phyloP scores from a whole-genome alignment of 768 basidiomycete genomes.

The Atractiella rhizophila region DNA sequence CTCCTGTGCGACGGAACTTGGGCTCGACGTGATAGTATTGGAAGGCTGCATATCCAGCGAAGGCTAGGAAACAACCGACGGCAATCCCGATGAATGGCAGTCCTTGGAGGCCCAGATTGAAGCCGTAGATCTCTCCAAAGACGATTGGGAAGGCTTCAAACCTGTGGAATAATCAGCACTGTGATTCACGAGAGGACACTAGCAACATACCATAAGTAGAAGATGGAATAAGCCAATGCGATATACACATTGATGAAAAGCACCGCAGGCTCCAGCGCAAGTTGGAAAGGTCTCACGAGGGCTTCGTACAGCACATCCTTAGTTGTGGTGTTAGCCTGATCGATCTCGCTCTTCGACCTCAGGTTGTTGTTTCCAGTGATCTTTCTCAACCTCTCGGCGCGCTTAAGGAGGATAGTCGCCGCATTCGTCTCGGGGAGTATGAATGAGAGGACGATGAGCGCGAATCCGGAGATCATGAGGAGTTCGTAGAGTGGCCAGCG shows the following conservation, averaged over 20 bases:
- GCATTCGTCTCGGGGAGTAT: conserved; percentile 22
- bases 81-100: conserved; percentile 7
- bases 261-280: conserved; percentile 10
- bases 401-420: conserved; percentile 21
- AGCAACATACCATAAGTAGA: too few relatives aligned
- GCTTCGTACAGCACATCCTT: conserved; percentile 1
- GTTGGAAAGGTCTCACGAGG: conserved; percentile 6
- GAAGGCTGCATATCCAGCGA: conserved; percentile 4
- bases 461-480: conserved; percentile 19
- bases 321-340: conserved; percentile 1
- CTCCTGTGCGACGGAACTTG: conserved; percentile 4
- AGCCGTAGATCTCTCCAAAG: conserved; percentile 1
- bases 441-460: conserved; percentile 19
- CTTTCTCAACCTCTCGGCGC: conserved; percentile 22
- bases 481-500: conserved; percentile 21
- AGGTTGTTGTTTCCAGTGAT: conserved; percentile 21
- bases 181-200: too few relatives aligned
- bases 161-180: too few relatives aligned
- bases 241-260: conserved; percentile 10
- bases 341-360: conserved; percentile 18
- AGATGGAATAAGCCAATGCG: conserved; percentile 6
- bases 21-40: conserved; percentile 2
- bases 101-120: neutral
- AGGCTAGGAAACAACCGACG: conserved; percentile 2
- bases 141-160: conserved; percentile 7